A percentile compares a stretch with the other conserved stretches of the same genome.
phyloP scores from a whole-genome alignment of 257 asterid species.

The Salvia splendens region DNA sequence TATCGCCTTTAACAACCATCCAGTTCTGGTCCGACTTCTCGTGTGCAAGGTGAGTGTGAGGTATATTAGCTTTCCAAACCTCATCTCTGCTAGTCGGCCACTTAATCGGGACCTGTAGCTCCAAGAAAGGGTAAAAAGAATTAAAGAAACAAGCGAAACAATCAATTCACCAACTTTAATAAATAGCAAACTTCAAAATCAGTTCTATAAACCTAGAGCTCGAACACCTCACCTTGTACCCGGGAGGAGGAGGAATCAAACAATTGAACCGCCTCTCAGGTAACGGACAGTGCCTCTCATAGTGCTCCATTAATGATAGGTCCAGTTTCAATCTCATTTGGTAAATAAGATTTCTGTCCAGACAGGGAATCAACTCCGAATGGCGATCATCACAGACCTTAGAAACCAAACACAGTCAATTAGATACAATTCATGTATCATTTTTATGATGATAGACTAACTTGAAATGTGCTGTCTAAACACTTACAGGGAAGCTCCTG shows the following conservation, averaged over 20 bases:
- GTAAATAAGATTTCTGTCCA: constrained; percentile 90
- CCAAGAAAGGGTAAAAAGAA: constrained; percentile 20
- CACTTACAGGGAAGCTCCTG: constrained; percentile 81
- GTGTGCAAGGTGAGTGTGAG: constrained; percentile 92
- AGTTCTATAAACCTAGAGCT: constrained; percentile 11
- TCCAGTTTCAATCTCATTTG: constrained; percentile 92
- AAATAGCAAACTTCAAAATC: constrained; percentile 7
- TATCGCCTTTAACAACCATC: constrained; percentile 95
- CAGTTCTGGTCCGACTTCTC: constrained; percentile 98
- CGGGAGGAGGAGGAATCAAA: constrained; percentile 94
- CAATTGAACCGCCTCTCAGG: constrained; percentile 95
- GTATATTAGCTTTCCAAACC: constrained; percentile 92
- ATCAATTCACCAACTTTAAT: background rate
- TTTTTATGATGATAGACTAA: constrained; percentile 12
- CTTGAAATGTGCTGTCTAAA: constrained; percentile 23
- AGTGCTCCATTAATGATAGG: constrained; percentile 96
- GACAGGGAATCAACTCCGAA: constrained; percentile 96
- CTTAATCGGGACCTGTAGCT: constrained; percentile 72
- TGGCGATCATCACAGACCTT: constrained; percentile 99
- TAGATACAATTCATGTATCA: constrained; percentile 21
- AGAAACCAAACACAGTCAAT: constrained; percentile 19
- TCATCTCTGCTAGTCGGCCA: constrained; percentile 97
- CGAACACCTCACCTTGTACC: constrained; percentile 68
- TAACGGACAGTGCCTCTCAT: constrained; percentile 93
- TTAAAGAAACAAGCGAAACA: constrained; percentile 16